These are phyloP conservation scores for Firmiana major DNA, from an alignment of 345 rosid species.

Conservation along the genomic window DNA sequence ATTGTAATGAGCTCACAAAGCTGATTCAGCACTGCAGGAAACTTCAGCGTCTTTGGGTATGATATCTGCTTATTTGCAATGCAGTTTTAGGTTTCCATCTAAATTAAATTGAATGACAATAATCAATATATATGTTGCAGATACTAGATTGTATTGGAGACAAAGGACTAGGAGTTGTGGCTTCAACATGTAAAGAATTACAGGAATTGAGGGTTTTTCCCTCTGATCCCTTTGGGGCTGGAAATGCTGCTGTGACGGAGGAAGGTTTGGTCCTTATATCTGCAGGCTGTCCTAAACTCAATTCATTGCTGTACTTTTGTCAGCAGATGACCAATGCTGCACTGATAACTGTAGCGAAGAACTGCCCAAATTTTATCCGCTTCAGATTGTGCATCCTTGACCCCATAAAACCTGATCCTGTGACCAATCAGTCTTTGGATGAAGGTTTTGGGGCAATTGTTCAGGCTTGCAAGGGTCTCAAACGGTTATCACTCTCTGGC, in stretches of 20 bases:
- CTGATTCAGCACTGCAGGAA: slow-evolving; percentile 61
- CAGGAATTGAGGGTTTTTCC: slow-evolving; percentile 91
- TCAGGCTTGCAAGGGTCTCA: slow-evolving; percentile 67
- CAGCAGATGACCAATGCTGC: slow-evolving; percentile 96
- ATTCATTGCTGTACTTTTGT: slow-evolving; percentile 87
- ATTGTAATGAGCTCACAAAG: slow-evolving; percentile 55
- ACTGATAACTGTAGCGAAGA: slow-evolving; percentile 73
- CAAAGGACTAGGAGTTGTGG: slow-evolving; percentile 75
- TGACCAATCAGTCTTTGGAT: slow-evolving; percentile 67
- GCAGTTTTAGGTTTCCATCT: background rate
- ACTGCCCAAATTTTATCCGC: slow-evolving; percentile 74
- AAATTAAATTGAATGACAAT: background rate
- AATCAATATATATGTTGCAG: slow-evolving; percentile 37
- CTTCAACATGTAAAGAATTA: slow-evolving; percentile 74
- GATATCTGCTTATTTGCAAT: slow-evolving; percentile 7
- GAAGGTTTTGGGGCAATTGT: slow-evolving; percentile 97
- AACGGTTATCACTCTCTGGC: slow-evolving; percentile 72
- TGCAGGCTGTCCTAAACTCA: slow-evolving; percentile 74
- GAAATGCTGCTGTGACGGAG: slow-evolving; percentile 71
- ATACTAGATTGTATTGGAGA: slow-evolving; percentile 90
- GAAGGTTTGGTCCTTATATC: slow-evolving; percentile 88
- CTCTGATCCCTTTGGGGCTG: slow-evolving; percentile 57
- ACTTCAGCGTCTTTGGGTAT: slow-evolving; percentile 88
- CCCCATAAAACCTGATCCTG: slow-evolving; percentile 67
- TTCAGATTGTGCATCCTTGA: slow-evolving; percentile 83